Conservation (phyloP, 2,329 filamentous ascomycete genomes). For the Magnaporthales sp. region DNA sequence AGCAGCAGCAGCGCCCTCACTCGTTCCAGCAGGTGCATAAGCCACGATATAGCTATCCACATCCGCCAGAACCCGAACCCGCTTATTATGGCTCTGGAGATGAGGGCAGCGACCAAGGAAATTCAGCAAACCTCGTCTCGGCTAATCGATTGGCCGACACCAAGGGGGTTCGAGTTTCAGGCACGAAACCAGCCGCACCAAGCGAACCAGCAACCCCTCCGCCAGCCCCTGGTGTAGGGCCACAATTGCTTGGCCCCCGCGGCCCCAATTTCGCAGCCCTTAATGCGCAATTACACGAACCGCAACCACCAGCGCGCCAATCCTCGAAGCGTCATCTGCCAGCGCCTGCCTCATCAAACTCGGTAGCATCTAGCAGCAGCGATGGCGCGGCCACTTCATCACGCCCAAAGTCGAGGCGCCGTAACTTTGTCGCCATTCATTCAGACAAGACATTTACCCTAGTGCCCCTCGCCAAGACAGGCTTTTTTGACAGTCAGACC, state of each 20-base stretch:
- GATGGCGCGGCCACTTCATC: conserved; percentile 7
- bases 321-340: not conserved
- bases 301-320: conserved; percentile 5
- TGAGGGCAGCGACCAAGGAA: not conserved
- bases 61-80: not conserved
- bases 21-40: conserved; percentile 7
- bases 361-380: not conserved
- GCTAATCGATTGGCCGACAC: conserved; percentile 19
- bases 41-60: not conserved
- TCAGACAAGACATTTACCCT: conserved; percentile 52
- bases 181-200: conserved; percentile 27
- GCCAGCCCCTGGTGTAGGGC: conserved; percentile 9
- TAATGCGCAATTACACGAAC: conserved; percentile 24
- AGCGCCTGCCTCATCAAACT: conserved; percentile 8
- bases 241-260: conserved; percentile 5
- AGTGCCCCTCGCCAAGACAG: conserved; percentile 21
- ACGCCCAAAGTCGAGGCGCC: conserved; percentile 28
- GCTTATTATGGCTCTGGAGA: conserved; percentile 1
- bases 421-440: conserved; percentile 40
- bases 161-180: conserved; percentile 35
- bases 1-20: conserved; percentile 9
- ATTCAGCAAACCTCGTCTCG: not conserved
- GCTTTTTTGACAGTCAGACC: conserved; percentile 9
- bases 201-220: conserved; percentile 18
- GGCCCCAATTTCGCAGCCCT: conserved; percentile 25